Evolutionary conservation across 192 early-diverging fungal species (phyloP), one percentile per base, ranked within the genome.

Genomic region (Linnemannia schmuckeri): DNA sequence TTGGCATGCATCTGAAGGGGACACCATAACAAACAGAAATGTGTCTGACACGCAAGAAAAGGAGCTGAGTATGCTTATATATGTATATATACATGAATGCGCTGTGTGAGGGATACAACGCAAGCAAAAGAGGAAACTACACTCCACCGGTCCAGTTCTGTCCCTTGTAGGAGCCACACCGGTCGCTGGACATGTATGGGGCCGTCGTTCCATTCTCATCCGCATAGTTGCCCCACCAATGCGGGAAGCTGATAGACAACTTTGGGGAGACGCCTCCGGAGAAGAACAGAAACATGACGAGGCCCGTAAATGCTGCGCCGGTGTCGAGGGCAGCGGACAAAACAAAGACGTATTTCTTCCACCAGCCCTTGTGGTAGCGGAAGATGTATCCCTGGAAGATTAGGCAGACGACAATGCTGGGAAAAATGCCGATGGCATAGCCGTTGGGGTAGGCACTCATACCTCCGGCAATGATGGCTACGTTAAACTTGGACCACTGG

Each of bases 331-430:
- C 93, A 30, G 94, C 93, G 1, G 90, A 92, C 12, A 94, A 55
- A 20, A 95, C 82, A 82, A 94, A 95, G 78, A 94, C 94, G 88
- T 94, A 93, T 73, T 92, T 94, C 55, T 85, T 61, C 35, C 93
- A 94, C 93, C 93, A 93, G 6, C 49, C 68, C 40, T 90, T 82
- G 74, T 83, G 76, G 78, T 93, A 89, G 42, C 89, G 89, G 85
- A 86, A 88, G 7, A 93, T 66, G 52, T 80, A 89, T 73, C 78
- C 92, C 87, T 92, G 90, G 75, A 91, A 93, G 38, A 95, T 70
- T 33, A 91, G 86, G 24, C 87, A 82, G 35, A 90, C 72, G 20
- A 78, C 33, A 35, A 83, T 33, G 17, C 57, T 61, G 15, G 76
- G 47, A 2, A 78, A 52, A 22, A 74, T 86, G 41, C 89, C 89